Base-by-base conservation (phyloP, 768 basidiomycete genomes). In the Porphyrellus cyaneotinctus region DNA sequence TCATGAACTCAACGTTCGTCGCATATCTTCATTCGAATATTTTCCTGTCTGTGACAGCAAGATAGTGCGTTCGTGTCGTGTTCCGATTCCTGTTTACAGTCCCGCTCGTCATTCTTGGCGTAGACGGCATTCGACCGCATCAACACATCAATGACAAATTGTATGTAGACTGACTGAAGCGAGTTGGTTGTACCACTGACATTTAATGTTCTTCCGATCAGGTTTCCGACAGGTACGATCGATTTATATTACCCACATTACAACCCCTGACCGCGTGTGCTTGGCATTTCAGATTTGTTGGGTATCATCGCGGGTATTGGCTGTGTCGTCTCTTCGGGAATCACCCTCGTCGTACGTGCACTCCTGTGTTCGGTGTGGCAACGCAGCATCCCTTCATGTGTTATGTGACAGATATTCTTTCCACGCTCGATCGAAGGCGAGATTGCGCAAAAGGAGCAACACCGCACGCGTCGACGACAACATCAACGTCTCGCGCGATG, bases 1-100 rank as follows among this genome's bases (percentile, higher is more conserved):
- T 63, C 85, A 88, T 36, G 88, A 92, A 61, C 70, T 91, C 36
- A 93, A 93, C 58, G 90, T 91, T 57, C 32, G 88, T 70, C 7
- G 24, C 20, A 14, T 15, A 26, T 41, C 11, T 30, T 6, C 17
- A 1, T 28, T 24, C 15, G 26, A 28, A 28, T 18, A 10, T 18
- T 4, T 7, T 36, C 9, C 13, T 23, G 35, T 26, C 35, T 56
- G 49, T 51, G 31, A 55, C 13, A 26, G 4, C 22, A 17, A 20
- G 4, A 2, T 35, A 91, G 90, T 79, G 72, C 38, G 79, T 88
- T 36, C 88, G 89, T 2, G 70, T 90, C 45, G 60, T 82, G 18
- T 88, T 89, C 71, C 84, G 91, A 8, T 83, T 87, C 66, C 46
- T 90, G 14, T 90, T 91, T 64, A 78, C 78, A 2, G 58, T 84